Conservation (phyloP, 176 grass and related monocot genomes). For the bread wheat (Triticum aestivum) region DNA sequence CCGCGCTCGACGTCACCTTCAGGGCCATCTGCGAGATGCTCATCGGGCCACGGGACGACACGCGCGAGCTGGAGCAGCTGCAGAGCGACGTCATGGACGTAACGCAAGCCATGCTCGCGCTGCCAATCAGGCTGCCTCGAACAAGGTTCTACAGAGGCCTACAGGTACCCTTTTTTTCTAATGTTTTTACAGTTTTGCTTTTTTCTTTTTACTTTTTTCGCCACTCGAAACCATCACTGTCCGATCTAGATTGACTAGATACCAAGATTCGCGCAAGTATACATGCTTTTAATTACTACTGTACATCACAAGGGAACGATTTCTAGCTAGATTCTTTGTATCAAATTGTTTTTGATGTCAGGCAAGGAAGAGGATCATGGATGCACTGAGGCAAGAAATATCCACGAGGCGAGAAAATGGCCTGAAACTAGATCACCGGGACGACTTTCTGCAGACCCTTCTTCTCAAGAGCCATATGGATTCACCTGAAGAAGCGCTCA, state of each 20-base stretch:
- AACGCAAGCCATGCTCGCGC: conserved; percentile 74
- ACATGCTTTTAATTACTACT: background rate
- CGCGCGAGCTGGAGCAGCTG: conserved; percentile 29
- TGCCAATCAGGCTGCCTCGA: conserved; percentile 65
- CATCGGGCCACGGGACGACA: conserved; percentile 35
- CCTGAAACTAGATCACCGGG: background rate
- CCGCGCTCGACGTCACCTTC: conserved; percentile 63
- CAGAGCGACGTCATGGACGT: conserved; percentile 63
- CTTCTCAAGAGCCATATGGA: conserved; percentile 18
- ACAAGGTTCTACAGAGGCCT: conserved; percentile 70
- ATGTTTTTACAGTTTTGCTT: too few relatives aligned
- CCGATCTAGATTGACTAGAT: background rate
- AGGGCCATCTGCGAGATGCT: conserved; percentile 84
- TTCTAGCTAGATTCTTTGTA: background rate
- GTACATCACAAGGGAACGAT: background rate
- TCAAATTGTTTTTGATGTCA: background rate
- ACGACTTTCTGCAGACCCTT: conserved; percentile 75
- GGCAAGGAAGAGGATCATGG: conserved; percentile 77
- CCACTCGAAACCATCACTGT: background rate
- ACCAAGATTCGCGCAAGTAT: background rate
- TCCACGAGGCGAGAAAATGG: conserved; percentile 12
- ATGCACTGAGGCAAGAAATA: conserved; percentile 50
- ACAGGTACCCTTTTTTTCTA: conserved; percentile 27
- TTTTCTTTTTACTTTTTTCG: too few relatives aligned
- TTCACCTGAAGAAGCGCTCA: conserved; percentile 38